These are phyloP conservation scores for Hygrocybe punicea DNA, from an alignment of 768 basidiomycete species.

Conservation along the genomic window DNA sequence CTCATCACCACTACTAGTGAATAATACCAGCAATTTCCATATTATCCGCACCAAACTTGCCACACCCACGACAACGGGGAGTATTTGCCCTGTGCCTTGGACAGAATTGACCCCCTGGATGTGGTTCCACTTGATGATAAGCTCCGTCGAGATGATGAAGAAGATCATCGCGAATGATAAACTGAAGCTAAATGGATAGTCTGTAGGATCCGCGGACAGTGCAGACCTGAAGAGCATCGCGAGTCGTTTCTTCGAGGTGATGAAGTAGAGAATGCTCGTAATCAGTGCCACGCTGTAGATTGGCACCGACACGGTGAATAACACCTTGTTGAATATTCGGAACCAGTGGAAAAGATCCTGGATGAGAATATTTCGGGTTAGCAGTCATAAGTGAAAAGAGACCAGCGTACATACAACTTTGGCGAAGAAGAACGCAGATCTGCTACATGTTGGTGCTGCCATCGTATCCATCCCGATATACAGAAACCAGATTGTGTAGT, in stretches of 20 bases:
- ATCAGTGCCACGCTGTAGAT: neutral
- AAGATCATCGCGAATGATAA: neutral
- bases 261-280: neutral
- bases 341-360: conserved; percentile 6
- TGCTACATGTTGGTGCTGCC: neutral
- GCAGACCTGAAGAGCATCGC: neutral
- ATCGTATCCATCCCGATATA: conserved; percentile 4
- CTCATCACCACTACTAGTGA: too few species aligned
- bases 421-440: neutral
- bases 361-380: neutral
- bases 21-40: neutral
- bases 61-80: neutral
- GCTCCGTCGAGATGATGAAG: conserved; percentile 5
- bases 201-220: neutral
- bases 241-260: neutral
- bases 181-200: neutral
- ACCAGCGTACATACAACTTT: neutral
- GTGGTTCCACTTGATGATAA: conserved; percentile 2
- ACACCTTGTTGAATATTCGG: neutral
- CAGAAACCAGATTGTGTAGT: neutral
- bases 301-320: neutral
- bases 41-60: neutral
- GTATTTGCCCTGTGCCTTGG: conserved; percentile 1
- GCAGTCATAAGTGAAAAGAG: neutral
- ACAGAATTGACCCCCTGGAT: neutral